Base-by-base conservation (phyloP, 352 stramenopile species). In the Pythium volutum region DNA sequence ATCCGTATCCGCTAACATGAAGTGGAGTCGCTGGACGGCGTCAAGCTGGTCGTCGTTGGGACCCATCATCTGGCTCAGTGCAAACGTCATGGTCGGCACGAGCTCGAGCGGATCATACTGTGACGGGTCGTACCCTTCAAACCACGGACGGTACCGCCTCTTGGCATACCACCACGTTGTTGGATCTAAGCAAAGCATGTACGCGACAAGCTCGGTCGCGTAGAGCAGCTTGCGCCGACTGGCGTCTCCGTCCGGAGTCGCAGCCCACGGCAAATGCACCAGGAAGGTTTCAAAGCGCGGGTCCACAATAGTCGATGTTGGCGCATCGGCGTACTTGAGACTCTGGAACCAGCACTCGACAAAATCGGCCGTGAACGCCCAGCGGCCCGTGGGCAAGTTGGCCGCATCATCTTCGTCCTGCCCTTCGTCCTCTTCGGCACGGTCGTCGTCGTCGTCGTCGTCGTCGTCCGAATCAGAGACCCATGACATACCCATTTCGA, bases 201-300 rank as follows among this genome's bases (percentile, higher is more conserved):
- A 57, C 14, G 50, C 50, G 23, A 57, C 23, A 22, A 57, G 50
- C 50, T 57, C 50, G 5, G 50, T 57, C 36, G 34, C 33, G 25
- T 38, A 47, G 8, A 46, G 36, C 14, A 57, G 15, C 23, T 48
- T 15, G 2, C 33, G 34, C 16, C 34, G 18, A 18, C 10, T 14
- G 11, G 18, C 14, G 50, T 47, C 50, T 3, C 33, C 20, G 5
- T 29, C 22, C 9, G 12, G 4, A 2, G 49, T 46, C 34, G 6
- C 22, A 2, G 9, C 36, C 23, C 34, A 25, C 11, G 50, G 50
- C 20, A 47, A 22, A 57, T 57, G 50, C 34, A 57, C 50, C 1
- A 57, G 7, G 39, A 57, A 48, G 22, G 50, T 38, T 2, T 25
- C 50, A 12, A 57, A 47, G 14, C 50, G 50, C 6, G 50, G 50